phyloP scores from a whole-genome alignment of 1,284 basidiomycete species.

The Malassezia nana region DNA sequence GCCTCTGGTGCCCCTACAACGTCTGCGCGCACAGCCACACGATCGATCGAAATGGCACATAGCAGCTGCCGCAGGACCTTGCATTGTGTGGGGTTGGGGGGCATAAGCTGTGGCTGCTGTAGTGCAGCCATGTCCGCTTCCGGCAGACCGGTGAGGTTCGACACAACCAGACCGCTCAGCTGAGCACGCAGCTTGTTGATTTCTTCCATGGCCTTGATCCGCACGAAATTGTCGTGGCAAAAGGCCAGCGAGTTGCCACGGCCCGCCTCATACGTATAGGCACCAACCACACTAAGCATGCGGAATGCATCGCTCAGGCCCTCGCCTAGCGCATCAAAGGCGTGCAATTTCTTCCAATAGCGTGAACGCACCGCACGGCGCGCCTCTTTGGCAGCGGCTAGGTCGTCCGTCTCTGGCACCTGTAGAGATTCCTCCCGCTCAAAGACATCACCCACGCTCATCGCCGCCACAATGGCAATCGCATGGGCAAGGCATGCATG shows the following conservation, averaged over 20 bases:
- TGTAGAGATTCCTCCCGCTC: constrained; percentile 64
- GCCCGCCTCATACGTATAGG: constrained; percentile 69
- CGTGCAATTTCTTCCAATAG: constrained; percentile 51
- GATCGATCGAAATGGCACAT: constrained; percentile 84
- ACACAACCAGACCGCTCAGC: constrained; percentile 49
- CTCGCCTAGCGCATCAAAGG: constrained; percentile 69
- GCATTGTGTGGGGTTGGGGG: constrained; percentile 54
- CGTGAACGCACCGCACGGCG: constrained; percentile 61
- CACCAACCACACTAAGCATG: constrained; percentile 80
- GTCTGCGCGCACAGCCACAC: constrained; percentile 85
- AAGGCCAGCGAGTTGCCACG: constrained; percentile 62
- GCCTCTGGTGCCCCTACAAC: constrained; percentile 50
- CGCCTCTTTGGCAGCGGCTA: constrained; percentile 51
- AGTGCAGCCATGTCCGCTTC: constrained; percentile 8
- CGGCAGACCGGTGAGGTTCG: constrained; percentile 8
- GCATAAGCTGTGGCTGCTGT: constrained; percentile 24
- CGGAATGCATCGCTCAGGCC: constrained; percentile 82
- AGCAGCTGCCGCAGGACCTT: constrained; percentile 84
- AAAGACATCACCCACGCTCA: constrained; percentile 94
- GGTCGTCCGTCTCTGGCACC: constrained; percentile 37
- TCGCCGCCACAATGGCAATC: constrained; percentile 76
- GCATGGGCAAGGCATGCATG: constrained; percentile 85
- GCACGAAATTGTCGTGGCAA: constrained; percentile 80
- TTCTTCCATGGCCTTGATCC: constrained; percentile 95
- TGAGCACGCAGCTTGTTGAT: constrained; percentile 91